phyloP scores from a whole-genome alignment of 176 grass and related monocot species.

The Rhipidocladum racemiflorum region DNA sequence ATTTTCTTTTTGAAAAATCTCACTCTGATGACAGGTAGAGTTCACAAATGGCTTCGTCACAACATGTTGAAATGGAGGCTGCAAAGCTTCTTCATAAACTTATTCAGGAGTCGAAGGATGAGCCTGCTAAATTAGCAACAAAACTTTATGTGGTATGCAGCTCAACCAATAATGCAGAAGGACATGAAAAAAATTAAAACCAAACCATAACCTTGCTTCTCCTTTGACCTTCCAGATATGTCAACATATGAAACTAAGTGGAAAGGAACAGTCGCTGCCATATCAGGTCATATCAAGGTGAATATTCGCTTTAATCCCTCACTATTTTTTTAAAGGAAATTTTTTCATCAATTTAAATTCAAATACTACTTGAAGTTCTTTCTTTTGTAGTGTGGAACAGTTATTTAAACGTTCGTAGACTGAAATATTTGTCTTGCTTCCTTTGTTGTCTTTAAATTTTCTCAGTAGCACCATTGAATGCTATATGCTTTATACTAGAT shows the following conservation, averaged over 20 bases:
- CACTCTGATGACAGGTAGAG: slow-evolving; percentile 18
- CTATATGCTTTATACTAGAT: slow-evolving; percentile 13
- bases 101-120: slow-evolving; percentile 96
- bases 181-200: background rate
- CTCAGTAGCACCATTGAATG: background rate
- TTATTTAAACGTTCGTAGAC: slow-evolving; percentile 17
- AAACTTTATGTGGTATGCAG: slow-evolving; percentile 91
- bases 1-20: slow-evolving; percentile 1
- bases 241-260: slow-evolving; percentile 96
- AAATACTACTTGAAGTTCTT: background rate
- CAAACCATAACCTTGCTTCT: slow-evolving; percentile 23
- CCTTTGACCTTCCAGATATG: slow-evolving; percentile 66
- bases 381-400: background rate
- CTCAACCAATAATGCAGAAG: slow-evolving; percentile 3
- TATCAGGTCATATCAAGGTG: slow-evolving; percentile 99
- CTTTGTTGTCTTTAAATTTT: slow-evolving; percentile 1
- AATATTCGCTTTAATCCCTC: slow-evolving; percentile 18
- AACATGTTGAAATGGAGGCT: slow-evolving; percentile 95
- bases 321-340: background rate
- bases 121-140: slow-evolving; percentile 86
- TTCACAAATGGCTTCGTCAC: slow-evolving; percentile 76
- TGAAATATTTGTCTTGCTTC: background rate
- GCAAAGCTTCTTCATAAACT: slow-evolving; percentile 96
- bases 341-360: background rate
- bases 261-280: slow-evolving; percentile 93